Evolutionary conservation across 106 monocot species (phyloP), one percentile per base, ranked within the genome.

Genomic region (Dioscorea alata): DNA sequence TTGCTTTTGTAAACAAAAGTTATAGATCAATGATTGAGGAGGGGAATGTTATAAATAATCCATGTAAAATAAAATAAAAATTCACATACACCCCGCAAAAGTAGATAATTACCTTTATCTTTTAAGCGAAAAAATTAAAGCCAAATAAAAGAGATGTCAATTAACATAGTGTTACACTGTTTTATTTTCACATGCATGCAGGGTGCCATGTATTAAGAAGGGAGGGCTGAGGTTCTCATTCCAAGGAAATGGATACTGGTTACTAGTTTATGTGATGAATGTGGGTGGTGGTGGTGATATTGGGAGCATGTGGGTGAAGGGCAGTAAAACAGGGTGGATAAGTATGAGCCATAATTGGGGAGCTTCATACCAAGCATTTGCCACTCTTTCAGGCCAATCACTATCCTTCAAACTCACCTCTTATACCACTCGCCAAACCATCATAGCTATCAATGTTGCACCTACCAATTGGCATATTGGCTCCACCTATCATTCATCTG

Each of bases 341-440:
- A 59, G 48, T 49, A 88, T 91, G 94, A 86, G 73, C 68, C 88
- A 85, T 69, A 95, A 91, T 71, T 95, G 95, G 95, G 95, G 95
- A 0, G 80, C 81, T 0, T 78, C 83, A 4, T 91, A 84, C 70
- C 91, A 96, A 56, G 88, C 84, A 12, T 95, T 86, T 68, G 68
- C 84, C 0, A 49, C 54, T 12, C 71, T 88, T 0, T 73, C 59
- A 0, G 82, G 82, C 6, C 81, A 88, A 24, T 4, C 78, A 0
- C 88, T 96, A 61, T 86, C 88, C 33, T 88, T 96, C 64, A 73
- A 33, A 69, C 31, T 96, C 65, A 81, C 79, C 5, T 83, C 91
- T 24, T 79, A 77, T 82, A 74, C 83, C 52, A 76, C 85, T 12
- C 33, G 64, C 31, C 59, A 89, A 67, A 88, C 86, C 18, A 49